Conservation (phyloP, 305 asterid genomes). For the Solanum chacoense region DNA sequence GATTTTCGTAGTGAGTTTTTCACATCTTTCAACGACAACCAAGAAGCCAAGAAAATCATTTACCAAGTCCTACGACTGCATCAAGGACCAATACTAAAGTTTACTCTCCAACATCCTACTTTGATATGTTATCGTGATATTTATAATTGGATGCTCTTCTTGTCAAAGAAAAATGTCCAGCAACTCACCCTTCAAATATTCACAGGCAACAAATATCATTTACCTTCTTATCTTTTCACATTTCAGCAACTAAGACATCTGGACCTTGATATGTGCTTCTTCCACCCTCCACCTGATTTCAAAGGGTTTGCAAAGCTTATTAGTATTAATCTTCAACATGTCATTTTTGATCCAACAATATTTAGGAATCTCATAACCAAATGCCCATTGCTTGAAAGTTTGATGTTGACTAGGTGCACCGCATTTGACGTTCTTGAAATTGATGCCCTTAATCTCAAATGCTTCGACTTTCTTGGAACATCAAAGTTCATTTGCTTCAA, state of each 20-base stretch:
- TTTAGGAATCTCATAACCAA: not conserved
- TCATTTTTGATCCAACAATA: not conserved
- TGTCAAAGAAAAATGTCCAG: not conserved
- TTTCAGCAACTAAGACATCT: not conserved
- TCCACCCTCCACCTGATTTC: not conserved
- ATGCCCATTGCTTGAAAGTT: not conserved
- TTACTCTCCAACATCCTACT: not conserved
- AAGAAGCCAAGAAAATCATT: not conserved
- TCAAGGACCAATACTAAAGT: not conserved
- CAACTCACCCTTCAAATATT: not conserved
- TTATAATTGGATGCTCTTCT: not conserved
- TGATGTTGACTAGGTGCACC: not conserved
- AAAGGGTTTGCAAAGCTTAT: not conserved
- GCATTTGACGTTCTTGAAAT: not conserved
- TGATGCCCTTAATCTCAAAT: not conserved
- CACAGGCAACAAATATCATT: not conserved
- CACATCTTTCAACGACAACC: not conserved
- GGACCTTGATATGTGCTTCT: not conserved
- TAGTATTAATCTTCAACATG: not conserved
- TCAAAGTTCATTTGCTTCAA: not conserved
- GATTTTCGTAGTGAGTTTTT: not conserved
- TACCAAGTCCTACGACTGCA: not conserved
- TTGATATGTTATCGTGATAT: not conserved
- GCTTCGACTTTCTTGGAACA: not conserved
- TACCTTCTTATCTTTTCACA: not conserved